Evolutionary conservation across 169 alveolate species (phyloP), one percentile per base, ranked within the genome.

Genomic region (Eimeria maxima): DNA sequence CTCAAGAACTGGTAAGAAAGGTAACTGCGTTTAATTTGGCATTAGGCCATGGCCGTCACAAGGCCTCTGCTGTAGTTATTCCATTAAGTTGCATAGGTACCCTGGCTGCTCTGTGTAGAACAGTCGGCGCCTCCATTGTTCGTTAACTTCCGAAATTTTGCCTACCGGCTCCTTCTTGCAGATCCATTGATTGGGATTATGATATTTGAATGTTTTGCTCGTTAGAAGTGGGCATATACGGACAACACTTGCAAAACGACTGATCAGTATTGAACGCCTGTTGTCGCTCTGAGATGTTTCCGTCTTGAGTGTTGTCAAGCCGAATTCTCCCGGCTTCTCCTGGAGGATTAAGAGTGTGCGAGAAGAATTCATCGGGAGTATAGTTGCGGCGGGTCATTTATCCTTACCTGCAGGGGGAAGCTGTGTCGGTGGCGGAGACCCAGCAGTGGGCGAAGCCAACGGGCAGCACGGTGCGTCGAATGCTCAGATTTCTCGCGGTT

Each of bases 111-210:
- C 80, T 69, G 80, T 29, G 47, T 69, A 3, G 50, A 4, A 27
- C 80, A 29, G 80, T 69, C 80, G 80, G 80, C 80, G 33, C 50
- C 47, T 47, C 80, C 80, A 29, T 69, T 8, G 20, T 33, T 69
- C 5, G 3, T n/a, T 69, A 29, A 29, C 44, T n/a, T 65, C 3
- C 0, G 24, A 29, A 24, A 4, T 42, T 76, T n/a, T 20, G 60
- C 47, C 3, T 20, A 42, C 2, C 2, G 44, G n/a, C 29, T 33
- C 60, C 63, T 76, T 76, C 63, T 29, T 44, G 63, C 87, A 76
- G 20, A 44, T 8, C 29, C 38, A 10, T 8, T 13, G 87, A 44
- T 38, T 76, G 18, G 55, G 55, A 44, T 4, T 76, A 10, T n/a
- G 29, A 4, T 76, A 22, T 76, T 42, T 45, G n/a, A 22, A 22